A percentile compares a stretch with the other conserved stretches of the same genome.
phyloP scores from a whole-genome alignment of 495 filamentous ascomycete species.

The Entonaema liquescens region DNA sequence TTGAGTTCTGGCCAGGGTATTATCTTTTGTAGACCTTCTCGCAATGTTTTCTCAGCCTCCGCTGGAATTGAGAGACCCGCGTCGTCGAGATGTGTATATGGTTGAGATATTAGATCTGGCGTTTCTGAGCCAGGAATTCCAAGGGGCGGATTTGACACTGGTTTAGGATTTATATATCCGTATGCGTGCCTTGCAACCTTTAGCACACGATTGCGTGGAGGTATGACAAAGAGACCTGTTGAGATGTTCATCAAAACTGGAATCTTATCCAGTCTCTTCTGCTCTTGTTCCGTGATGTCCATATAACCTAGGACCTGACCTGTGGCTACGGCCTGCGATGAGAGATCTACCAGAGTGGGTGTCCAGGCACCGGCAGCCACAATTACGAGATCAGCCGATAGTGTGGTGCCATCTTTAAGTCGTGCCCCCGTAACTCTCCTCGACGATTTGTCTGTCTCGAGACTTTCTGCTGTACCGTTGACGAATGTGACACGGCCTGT shows the following conservation, averaged over 20 bases:
- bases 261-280: constrained; percentile 66
- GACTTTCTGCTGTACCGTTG: constrained; percentile 65
- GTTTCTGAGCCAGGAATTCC: constrained; percentile 31
- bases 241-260: constrained; percentile 83
- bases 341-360: constrained; percentile 74
- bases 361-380: constrained; percentile 91
- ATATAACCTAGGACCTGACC: constrained; percentile 86
- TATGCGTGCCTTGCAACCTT: constrained; percentile 86
- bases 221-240: constrained; percentile 84
- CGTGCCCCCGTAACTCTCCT: constrained; percentile 59
- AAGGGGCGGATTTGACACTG: constrained; percentile 54
- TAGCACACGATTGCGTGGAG: constrained; percentile 72
- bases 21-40: constrained; percentile 67
- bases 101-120: constrained; percentile 51
- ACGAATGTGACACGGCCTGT: constrained; percentile 70
- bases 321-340: constrained; percentile 76
- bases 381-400: constrained; percentile 77
- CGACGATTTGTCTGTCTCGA: constrained; percentile 54
- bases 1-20: constrained; percentile 64
- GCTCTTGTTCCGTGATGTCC: constrained; percentile 71
- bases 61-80: constrained; percentile 57
- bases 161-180: constrained; percentile 79
- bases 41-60: constrained; percentile 70
- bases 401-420: constrained; percentile 58
- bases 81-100: constrained; percentile 56